Evolutionary conservation across 148 eudicot species (phyloP).

Genomic region (Camellia granthamiana): DNA sequence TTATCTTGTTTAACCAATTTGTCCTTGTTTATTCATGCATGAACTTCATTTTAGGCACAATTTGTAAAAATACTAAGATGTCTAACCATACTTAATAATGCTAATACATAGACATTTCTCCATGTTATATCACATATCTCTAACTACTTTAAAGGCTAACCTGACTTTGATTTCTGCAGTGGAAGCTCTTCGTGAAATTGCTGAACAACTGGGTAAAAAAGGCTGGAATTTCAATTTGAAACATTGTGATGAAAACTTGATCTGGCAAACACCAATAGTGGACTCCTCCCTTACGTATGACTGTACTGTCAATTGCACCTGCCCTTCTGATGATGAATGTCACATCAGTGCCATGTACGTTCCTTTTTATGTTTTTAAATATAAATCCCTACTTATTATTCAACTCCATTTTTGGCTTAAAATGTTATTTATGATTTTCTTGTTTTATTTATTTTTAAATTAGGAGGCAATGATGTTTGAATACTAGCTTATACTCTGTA

Average conservation of each 20-base stretch:
- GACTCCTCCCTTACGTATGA: not conserved
- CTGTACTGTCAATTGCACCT: conserved; percentile 26
- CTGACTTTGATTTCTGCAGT: conserved; percentile 18
- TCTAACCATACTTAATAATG: not conserved
- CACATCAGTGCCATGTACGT: conserved; percentile 29
- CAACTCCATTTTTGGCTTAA: not conserved
- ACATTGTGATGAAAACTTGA: conserved; percentile 24
- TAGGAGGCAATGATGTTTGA: not conserved
- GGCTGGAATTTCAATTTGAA: conserved; percentile 34
- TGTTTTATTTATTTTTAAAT: too few relatives aligned
- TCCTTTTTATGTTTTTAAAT: not conserved
- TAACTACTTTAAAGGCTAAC: too few relatives aligned
- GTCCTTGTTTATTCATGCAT: not conserved
- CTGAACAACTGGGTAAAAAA: conserved; percentile 27
- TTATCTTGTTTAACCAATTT: not conserved
- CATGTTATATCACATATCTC: not conserved
- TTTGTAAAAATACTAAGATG: not conserved
- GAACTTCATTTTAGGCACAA: not conserved
- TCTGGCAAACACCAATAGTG: conserved; percentile 11
- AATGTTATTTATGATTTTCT: not conserved
- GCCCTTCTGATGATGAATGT: conserved; percentile 18
- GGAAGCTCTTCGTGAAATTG: conserved; percentile 30
- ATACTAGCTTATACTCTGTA: not conserved
- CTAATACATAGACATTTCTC: not conserved
- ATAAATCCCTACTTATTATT: too few relatives aligned